A percentile compares a stretch with the other conserved stretches of the same genome.
phyloP scores from a whole-genome alignment of 1,284 basidiomycete genomes.

The Austroboletus rostrupii region DNA sequence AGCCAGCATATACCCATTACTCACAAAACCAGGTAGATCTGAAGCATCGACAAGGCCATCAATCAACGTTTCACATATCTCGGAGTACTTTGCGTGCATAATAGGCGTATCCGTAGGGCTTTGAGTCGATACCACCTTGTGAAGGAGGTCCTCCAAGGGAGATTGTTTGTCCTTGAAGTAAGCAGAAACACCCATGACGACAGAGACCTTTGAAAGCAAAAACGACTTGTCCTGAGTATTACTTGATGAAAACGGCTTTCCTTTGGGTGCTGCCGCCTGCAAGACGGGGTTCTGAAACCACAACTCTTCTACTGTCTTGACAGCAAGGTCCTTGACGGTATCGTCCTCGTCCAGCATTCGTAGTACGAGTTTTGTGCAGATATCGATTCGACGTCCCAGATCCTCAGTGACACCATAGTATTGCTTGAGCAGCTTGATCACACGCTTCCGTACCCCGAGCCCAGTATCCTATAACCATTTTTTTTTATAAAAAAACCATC shows the following conservation, averaged over 20 bases:
- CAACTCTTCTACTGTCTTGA: slow-evolving; percentile 84
- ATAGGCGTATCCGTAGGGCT: slow-evolving; percentile 34
- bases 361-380: slow-evolving; percentile 78
- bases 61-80: slow-evolving; percentile 81
- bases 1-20: slow-evolving; percentile 26
- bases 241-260: slow-evolving; percentile 29
- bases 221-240: slow-evolving; percentile 45
- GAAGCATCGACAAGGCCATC: slow-evolving; percentile 84
- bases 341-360: slow-evolving; percentile 92
- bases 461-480: slow-evolving; percentile 72
- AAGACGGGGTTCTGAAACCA: slow-evolving; percentile 63
- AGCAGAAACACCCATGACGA: slow-evolving; percentile 83
- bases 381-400: slow-evolving; percentile 65
- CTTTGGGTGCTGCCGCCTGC: slow-evolving; percentile 34
- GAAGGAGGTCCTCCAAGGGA: slow-evolving; percentile 80
- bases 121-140: slow-evolving; percentile 63
- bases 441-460: slow-evolving; percentile 88
- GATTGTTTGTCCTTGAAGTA: slow-evolving; percentile 80
- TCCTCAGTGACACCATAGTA: slow-evolving; percentile 71
- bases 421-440: slow-evolving; percentile 87
- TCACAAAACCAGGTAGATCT: slow-evolving; percentile 71
- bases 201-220: slow-evolving; percentile 58
- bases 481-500: not conserved
- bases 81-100: slow-evolving; percentile 62
- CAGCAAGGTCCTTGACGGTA: slow-evolving; percentile 85